Evolutionary conservation across 2,329 filamentous ascomycete genomes (phyloP).

Genomic region (Alternaria solani): DNA sequence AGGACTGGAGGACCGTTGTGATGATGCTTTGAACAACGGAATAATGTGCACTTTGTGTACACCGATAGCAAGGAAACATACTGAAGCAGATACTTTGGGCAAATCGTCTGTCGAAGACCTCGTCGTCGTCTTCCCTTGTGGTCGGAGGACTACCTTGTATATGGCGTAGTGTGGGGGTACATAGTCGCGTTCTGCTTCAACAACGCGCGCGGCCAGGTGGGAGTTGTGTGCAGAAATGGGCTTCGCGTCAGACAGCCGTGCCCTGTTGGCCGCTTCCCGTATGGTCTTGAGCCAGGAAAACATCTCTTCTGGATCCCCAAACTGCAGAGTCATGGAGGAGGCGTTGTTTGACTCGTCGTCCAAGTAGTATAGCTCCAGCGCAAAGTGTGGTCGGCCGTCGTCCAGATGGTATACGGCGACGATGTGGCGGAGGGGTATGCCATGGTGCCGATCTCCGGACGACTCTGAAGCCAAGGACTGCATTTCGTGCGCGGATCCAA

Average conservation of each 20-base stretch:
- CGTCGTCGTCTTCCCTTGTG: slow-evolving; percentile 62
- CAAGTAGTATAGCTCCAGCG: slow-evolving; percentile 72
- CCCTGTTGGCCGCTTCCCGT: slow-evolving; percentile 65
- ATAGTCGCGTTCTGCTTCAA: slow-evolving; percentile 74
- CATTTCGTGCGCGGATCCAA: slow-evolving; percentile 68
- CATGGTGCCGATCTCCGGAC: slow-evolving; percentile 63
- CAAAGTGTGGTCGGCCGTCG: slow-evolving; percentile 71
- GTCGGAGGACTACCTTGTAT: slow-evolving; percentile 72
- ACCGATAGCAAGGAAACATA: slow-evolving; percentile 74
- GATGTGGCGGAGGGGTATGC: slow-evolving; percentile 70
- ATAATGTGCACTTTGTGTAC: slow-evolving; percentile 74
- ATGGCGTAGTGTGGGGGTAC: slow-evolving; percentile 72
- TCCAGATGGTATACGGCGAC: slow-evolving; percentile 73
- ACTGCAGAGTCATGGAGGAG: slow-evolving; percentile 70
- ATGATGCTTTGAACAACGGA: slow-evolving; percentile 66
- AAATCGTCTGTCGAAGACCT: slow-evolving; percentile 72
- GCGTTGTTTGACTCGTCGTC: slow-evolving; percentile 70
- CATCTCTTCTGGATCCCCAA: slow-evolving; percentile 70
- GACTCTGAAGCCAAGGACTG: slow-evolving; percentile 60
- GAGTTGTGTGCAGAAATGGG: slow-evolving; percentile 67
- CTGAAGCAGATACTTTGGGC: slow-evolving; percentile 68
- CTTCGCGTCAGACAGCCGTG: slow-evolving; percentile 60
- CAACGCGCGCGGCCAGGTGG: slow-evolving; percentile 67
- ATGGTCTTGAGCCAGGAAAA: slow-evolving; percentile 71
- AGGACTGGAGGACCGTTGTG: slow-evolving; percentile 62